These are phyloP conservation scores for Allium sativum DNA, from an alignment of 106 monocot species.

Conservation along the genomic window DNA sequence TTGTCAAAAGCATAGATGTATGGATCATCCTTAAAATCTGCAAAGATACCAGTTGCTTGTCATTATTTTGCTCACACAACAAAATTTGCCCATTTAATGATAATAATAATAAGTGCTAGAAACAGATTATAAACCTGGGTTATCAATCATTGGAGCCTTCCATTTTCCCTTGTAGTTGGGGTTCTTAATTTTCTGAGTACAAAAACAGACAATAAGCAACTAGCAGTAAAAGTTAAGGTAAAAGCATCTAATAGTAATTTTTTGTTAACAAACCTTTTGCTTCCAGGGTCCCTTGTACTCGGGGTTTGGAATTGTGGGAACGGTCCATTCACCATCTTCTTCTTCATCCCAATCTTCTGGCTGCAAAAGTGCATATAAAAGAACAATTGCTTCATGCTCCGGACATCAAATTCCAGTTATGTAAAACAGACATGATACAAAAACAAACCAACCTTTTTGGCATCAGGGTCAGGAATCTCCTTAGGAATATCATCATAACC, in stretches of 20 bases:
- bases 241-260: too few relatives aligned
- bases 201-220: not conserved
- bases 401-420: not conserved
- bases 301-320: conserved; percentile 35
- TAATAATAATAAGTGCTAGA: not conserved
- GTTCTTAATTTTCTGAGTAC: conserved; percentile 54
- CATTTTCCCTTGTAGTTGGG: conserved; percentile 70
- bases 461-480: conserved; percentile 62
- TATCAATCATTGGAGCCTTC: conserved; percentile 76
- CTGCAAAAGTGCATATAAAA: conserved; percentile 16
- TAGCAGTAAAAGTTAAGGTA: not conserved
- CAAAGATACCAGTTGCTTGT: conserved; percentile 1
- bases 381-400: too few relatives aligned
- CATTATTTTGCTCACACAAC: not conserved
- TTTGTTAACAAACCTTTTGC: conserved; percentile 24
- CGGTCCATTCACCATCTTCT: conserved; percentile 73
- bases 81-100: not conserved
- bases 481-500: conserved; percentile 58
- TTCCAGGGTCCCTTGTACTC: conserved; percentile 61
- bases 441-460: conserved; percentile 37
- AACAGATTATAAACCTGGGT: conserved; percentile 34
- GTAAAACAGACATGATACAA: not conserved
- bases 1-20: conserved; percentile 50
- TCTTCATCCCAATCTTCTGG: conserved; percentile 78
- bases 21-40: conserved; percentile 61